Percentiles rank a stretch among this genome's conserved stretches.
Conservation (phyloP, 768 basidiomycete species). For the Tricholoma bakamatsutake region DNA sequence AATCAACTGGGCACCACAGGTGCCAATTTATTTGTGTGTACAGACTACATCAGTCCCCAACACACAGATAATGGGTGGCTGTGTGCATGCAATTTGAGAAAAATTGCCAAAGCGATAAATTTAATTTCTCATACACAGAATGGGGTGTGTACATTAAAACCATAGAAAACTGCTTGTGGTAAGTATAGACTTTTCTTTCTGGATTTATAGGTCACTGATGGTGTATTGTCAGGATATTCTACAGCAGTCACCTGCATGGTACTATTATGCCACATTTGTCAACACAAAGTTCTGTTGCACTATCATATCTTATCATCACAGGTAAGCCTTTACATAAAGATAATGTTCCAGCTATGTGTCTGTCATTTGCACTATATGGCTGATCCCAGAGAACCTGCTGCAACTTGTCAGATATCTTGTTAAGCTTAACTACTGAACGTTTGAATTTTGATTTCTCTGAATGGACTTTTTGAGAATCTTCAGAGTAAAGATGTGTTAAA, state of each 20-base stretch:
- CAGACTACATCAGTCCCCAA: conserved; percentile 1
- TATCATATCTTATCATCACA: no score
- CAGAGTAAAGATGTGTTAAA: no score
- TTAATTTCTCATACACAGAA: not conserved
- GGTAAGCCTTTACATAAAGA: no score
- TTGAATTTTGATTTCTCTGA: not conserved
- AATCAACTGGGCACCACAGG: conserved; percentile 1
- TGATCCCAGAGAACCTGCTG: not conserved
- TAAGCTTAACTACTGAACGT: not conserved
- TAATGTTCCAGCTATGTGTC: no score
- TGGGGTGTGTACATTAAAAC: conserved; percentile 4
- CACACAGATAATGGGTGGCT: not conserved
- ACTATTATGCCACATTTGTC: not conserved
- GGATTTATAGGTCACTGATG: not conserved
- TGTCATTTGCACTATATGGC: not conserved
- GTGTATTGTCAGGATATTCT: not conserved
- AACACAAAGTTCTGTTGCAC: not conserved
- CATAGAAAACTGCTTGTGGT: not conserved
- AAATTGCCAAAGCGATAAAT: not conserved
- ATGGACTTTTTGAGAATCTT: no score
- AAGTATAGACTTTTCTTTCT: not conserved
- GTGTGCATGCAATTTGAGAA: conserved; percentile 6
- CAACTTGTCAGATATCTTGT: not conserved
- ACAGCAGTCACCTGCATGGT: not conserved
- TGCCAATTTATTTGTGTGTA: not conserved